phyloP scores from a whole-genome alignment of 345 rosid genomes.

The Brassica napus region Da-Ae NC_063434.1:6372501-6373000 shows the following conservation, averaged over 20 bases:
- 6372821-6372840: neutral
- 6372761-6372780: neutral
- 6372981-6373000: neutral
- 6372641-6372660: neutral
- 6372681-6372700: neutral
- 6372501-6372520: conserved; percentile 63
- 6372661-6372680: neutral
- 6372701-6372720: neutral
- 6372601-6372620: neutral
- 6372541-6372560: neutral
- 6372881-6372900: neutral
- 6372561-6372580: neutral
- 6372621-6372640: neutral
- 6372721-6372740: neutral
- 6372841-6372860: neutral
- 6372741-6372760: neutral
- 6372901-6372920: neutral
- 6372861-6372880: neutral
- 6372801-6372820: neutral
- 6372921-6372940: neutral
- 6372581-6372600: neutral
- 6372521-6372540: neutral
- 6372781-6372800: neutral
- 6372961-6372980: neutral
- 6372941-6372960: no score